Base-by-base conservation (phyloP, 768 basidiomycete species). In the Lentinus brumalis region DNA sequence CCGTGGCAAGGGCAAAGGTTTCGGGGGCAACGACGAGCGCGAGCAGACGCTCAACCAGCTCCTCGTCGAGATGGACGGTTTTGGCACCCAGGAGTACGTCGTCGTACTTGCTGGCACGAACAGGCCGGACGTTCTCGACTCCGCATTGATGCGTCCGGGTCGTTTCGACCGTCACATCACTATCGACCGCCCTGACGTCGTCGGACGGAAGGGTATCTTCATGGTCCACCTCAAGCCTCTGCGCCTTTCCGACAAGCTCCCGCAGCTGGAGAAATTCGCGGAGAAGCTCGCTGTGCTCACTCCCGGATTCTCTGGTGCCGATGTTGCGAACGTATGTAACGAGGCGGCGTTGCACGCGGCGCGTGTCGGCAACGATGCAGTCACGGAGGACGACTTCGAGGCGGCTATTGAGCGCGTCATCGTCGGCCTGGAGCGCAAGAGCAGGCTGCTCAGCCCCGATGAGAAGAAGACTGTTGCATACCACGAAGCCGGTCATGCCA, bases 401-500 rank as follows among this genome's bases (percentile, higher is more conserved):
- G 93, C 91, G 49, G 96, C 97, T 9, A 98, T 99, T 64, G 97
- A 99, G 79, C 86, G 97, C 42, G 97, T 99, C 39, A 96, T 98
- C 64, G 96, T 95, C 57, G 97, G 97, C 32, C 77, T 98, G 67
- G 97, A 98, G 82, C 84, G 94, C 71, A 99, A 98, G 84, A 94
- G 90, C 65, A 81, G 96, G 59, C 91, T 98, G 31, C 79, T 99
- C 47, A 95, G 92, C 68, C 83, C 87, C 26, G 94, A 97, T 67
- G 97, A 99, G 83, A 99, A 99, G 87, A 96, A 88, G 78, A 98
- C 92, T 0, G 96, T 98, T 45, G 97, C 97, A 8, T 98, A 98
- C 73, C 97, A 99, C 71, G 97, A 99, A 80, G 97, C 97, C 26
- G 97, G 97, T 5, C 97, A 99, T 75, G 97, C 97, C 21, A 89